These are phyloP conservation scores for Boletus pseudopeckii DNA, from an alignment of 768 basidiomycete genomes.

Conservation along the genomic window DNA sequence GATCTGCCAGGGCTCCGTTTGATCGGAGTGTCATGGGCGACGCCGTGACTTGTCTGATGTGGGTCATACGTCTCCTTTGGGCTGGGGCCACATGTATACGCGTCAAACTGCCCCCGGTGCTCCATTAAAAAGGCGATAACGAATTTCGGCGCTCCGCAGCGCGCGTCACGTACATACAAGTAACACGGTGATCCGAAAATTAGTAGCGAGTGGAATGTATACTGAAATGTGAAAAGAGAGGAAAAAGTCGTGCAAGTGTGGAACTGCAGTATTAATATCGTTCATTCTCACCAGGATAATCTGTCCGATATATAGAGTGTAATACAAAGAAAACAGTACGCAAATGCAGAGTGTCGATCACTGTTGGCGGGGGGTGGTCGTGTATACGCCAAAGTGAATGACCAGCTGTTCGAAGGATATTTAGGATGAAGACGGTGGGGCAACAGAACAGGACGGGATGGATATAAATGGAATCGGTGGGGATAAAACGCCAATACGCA, in stretches of 20 bases:
- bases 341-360: not conserved
- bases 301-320: slow-evolving; percentile 1
- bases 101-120: not conserved
- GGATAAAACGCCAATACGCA: not conserved
- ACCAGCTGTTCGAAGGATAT: not conserved
- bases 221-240: not conserved
- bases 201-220: not conserved
- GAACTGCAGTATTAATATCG: not conserved
- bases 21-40: not conserved
- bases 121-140: not conserved
- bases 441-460: not conserved
- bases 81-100: not conserved
- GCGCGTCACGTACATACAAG: not conserved
- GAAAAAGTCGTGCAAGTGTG: not conserved
- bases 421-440: not conserved
- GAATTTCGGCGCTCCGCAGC: slow-evolving; percentile 2
- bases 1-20: not conserved
- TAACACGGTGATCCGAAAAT: not conserved
- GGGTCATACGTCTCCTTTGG: not conserved
- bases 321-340: not conserved
- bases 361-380: not conserved
- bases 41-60: no score
- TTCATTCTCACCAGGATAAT: slow-evolving; percentile 6
- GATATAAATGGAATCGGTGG: slow-evolving; percentile 5
- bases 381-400: slow-evolving; percentile 1